Percentiles rank a stretch among this genome's conserved stretches.
phyloP scores from a whole-genome alignment of 1,139 yeast species.

The Blastobotrys buckinghamii region DNA sequence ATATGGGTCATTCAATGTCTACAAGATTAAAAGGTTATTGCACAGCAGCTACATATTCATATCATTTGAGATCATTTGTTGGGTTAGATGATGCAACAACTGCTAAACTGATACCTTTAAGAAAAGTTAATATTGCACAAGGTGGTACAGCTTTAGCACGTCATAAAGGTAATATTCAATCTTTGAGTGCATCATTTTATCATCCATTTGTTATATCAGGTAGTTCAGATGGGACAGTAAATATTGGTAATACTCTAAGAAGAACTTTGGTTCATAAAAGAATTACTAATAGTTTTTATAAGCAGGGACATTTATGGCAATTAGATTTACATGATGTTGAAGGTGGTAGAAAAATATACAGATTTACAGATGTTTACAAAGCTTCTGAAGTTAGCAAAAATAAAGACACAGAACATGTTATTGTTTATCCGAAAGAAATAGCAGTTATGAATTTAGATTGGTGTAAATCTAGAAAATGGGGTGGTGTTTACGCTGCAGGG shows the following conservation, averaged over 20 bases:
- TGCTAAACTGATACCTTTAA: slow-evolving; percentile 35
- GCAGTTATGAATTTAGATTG: slow-evolving; percentile 53
- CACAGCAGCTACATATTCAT: slow-evolving; percentile 33
- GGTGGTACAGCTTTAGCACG: slow-evolving; percentile 35
- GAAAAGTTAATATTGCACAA: slow-evolving; percentile 30
- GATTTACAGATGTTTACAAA: slow-evolving; percentile 30
- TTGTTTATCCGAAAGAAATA: slow-evolving; percentile 46
- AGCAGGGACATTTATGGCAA: slow-evolving; percentile 27
- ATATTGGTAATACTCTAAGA: slow-evolving; percentile 39
- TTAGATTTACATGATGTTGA: slow-evolving; percentile 14
- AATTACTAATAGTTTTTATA: slow-evolving; percentile 28
- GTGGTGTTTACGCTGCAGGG: slow-evolving; percentile 63
- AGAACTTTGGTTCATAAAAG: slow-evolving; percentile 40
- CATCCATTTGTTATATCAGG: slow-evolving; percentile 65
- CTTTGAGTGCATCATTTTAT: slow-evolving; percentile 37
- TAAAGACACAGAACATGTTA: slow-evolving; percentile 19
- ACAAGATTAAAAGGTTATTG: slow-evolving; percentile 34
- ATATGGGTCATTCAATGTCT: slow-evolving; percentile 33
- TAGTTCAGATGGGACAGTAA: slow-evolving; percentile 54
- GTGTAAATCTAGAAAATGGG: slow-evolving; percentile 48
- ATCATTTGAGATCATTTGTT: slow-evolving; percentile 37
- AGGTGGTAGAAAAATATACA: slow-evolving; percentile 39
- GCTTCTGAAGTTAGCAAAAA: slow-evolving; percentile 22
- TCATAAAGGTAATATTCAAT: slow-evolving; percentile 37
- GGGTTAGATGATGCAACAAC: slow-evolving; percentile 40